phyloP scores from a whole-genome alignment of 169 alveolate genomes.

The Cytauxzoon felis region DNA sequence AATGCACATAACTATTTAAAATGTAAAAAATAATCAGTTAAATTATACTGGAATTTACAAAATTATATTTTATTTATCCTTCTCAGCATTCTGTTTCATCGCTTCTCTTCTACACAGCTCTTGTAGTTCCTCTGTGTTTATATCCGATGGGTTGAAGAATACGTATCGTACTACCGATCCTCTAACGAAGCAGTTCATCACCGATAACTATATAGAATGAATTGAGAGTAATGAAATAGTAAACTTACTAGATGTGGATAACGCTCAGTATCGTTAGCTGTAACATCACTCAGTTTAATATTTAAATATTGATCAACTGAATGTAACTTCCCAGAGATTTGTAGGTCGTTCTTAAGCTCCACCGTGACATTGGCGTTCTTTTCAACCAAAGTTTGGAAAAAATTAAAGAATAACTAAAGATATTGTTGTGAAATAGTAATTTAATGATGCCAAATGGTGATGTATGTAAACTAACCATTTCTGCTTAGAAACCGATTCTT shows the following conservation, averaged over 20 bases:
- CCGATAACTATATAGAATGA: slow-evolving; percentile 53
- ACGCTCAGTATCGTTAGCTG: slow-evolving; percentile 85
- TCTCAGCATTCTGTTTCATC: slow-evolving; percentile 61
- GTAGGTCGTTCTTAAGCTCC: slow-evolving; percentile 90
- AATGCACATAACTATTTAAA: slow-evolving; percentile 24
- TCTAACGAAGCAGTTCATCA: slow-evolving; percentile 89
- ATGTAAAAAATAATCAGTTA: not conserved
- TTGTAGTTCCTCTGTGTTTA: slow-evolving; percentile 85
- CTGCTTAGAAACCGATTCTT: no score
- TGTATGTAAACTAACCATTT: not conserved
- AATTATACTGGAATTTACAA: no score
- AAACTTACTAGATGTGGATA: slow-evolving; percentile 85
- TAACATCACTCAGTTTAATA: slow-evolving; percentile 84
- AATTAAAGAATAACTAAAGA: slow-evolving; percentile 82
- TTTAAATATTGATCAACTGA: slow-evolving; percentile 91
- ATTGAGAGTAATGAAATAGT: not conserved
- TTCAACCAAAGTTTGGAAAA: slow-evolving; percentile 87
- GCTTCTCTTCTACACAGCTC: slow-evolving; percentile 86
- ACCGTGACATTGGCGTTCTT: slow-evolving; percentile 85
- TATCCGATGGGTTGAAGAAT: slow-evolving; percentile 83
- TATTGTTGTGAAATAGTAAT: not conserved
- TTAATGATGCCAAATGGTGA: no score
- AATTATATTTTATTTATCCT: slow-evolving; percentile 4
- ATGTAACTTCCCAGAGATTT: slow-evolving; percentile 87
- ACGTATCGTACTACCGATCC: slow-evolving; percentile 94